Percentiles rank a stretch among this genome's conserved stretches.
Conservation (phyloP, 495 filamentous ascomycete species). For the Lophiotrema nucula region DNA sequence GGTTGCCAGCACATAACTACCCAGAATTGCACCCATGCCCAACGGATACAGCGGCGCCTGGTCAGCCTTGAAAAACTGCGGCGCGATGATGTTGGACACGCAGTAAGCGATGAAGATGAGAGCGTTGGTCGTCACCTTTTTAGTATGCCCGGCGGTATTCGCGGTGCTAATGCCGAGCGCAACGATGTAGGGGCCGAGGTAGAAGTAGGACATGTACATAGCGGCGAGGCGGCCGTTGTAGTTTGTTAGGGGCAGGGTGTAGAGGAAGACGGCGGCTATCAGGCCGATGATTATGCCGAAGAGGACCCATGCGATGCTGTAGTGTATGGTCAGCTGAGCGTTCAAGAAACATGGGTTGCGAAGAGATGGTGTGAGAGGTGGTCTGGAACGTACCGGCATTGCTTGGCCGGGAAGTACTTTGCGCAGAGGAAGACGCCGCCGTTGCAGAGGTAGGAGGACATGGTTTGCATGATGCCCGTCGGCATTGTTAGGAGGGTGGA, state of each 20-base stretch:
- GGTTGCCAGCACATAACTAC: constrained; percentile 55
- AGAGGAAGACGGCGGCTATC: constrained; percentile 28
- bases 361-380: neutral
- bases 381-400: constrained; percentile 4
- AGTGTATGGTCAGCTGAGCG: constrained; percentile 12
- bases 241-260: constrained; percentile 29
- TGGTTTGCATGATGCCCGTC: constrained; percentile 49
- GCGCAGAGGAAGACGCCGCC: constrained; percentile 32
- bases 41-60: constrained; percentile 57
- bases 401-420: constrained; percentile 25
- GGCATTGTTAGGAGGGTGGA: constrained; percentile 57
- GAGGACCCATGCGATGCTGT: constrained; percentile 33
- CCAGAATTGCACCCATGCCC: constrained; percentile 64
- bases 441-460: constrained; percentile 25
- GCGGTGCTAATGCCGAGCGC: constrained; percentile 58
- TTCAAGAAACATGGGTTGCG: neutral
- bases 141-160: constrained; percentile 59
- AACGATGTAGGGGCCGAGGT: constrained; percentile 61
- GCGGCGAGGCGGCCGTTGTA: constrained; percentile 30
- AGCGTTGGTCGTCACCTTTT: constrained; percentile 62
- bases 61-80: constrained; percentile 60
- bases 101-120: constrained; percentile 52
- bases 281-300: constrained; percentile 35
- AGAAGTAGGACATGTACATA: constrained; percentile 48
- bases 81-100: constrained; percentile 34